Evolutionary conservation across 192 early-diverging fungal species (phyloP), one percentile per base, ranked within the genome.

Genomic region (Coemansia sp.): DNA sequence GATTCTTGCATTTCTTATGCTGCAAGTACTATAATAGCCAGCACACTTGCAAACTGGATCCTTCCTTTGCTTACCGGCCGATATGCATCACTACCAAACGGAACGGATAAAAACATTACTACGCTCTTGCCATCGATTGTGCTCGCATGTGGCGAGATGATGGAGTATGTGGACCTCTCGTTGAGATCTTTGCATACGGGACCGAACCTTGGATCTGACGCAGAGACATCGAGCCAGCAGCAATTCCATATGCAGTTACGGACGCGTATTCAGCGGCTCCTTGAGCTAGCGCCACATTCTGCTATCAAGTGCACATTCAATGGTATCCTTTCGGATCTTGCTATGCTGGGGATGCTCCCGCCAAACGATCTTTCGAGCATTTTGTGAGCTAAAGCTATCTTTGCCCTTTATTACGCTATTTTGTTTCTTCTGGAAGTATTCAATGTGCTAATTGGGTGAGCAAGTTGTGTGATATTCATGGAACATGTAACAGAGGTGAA

Each of bases 21-120:
- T 11, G 2, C 57, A 15, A 38, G 57, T 9, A 59, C 35, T 35
- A 38, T 59, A 59, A 33, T 36, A 15, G 26, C 57, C 15, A n/a
- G 35, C 10, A 67, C 45, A 7, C 16, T 68, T 11, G 60, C 58
- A 18, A 39, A 38, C 39, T 78, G 76, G 76, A 51, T 73, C 21
- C 60, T 78, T 60, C 76, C 76, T 15, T 24, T 73, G 58, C 71
- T 78, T 18, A 69, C 67, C 0, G 76, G 76, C 30, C 41, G 51
- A 11, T 33, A 41, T 6, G 20, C 48, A 20, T 26, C 36, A 6
- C 58, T 38, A 12, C 34, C 48, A 46, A 63, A 38, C 15, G 61
- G 39, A 45, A 21, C 34, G 23, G 46, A 1, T 1, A 26, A 26
- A 9, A 6, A 26, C 6, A 10, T 26, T 53, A 3, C 10, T 14